phyloP scores from a whole-genome alignment of 169 alveolate species.

The Eimeria brunetti region DNA sequence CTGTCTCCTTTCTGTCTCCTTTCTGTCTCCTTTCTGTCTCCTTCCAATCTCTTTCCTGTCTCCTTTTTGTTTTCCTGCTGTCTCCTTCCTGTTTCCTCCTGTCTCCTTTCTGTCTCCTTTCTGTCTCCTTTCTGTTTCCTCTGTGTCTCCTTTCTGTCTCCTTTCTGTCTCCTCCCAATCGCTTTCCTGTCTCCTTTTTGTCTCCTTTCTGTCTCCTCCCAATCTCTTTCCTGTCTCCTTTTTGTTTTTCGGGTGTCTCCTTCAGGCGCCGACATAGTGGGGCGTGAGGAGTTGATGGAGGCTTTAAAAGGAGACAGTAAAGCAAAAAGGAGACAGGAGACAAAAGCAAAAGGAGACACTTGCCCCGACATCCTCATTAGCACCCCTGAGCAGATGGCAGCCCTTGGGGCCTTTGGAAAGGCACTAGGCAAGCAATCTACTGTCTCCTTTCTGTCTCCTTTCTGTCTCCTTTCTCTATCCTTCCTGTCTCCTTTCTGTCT shows the following conservation, averaged over 20 bases:
- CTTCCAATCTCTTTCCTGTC: too few species aligned
- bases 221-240: background rate
- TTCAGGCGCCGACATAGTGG: constrained; percentile 70
- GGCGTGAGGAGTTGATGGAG: background rate
- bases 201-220: background rate
- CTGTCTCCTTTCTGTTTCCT: too few species aligned
- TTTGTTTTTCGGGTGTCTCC: too few species aligned
- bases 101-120: too few species aligned
- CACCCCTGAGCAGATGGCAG: constrained; percentile 68
- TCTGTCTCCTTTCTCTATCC: background rate
- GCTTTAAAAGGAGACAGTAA: background rate
- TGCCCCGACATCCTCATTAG: constrained; percentile 33
- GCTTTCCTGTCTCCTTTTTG: background rate
- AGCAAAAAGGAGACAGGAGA: too few species aligned
- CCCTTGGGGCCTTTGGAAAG: constrained; percentile 55
- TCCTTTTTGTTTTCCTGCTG: too few species aligned
- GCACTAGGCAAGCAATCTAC: constrained; percentile 7
- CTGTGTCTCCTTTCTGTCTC: too few species aligned
- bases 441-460: background rate
- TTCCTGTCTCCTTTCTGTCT: background rate
- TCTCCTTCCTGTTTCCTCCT: too few species aligned
- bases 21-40: too few species aligned
- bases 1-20: background rate
- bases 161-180: too few species aligned
- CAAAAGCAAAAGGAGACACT: background rate